Conservation (phyloP, 2,329 filamentous ascomycete species). For the Aspergillus sp. region DNA sequence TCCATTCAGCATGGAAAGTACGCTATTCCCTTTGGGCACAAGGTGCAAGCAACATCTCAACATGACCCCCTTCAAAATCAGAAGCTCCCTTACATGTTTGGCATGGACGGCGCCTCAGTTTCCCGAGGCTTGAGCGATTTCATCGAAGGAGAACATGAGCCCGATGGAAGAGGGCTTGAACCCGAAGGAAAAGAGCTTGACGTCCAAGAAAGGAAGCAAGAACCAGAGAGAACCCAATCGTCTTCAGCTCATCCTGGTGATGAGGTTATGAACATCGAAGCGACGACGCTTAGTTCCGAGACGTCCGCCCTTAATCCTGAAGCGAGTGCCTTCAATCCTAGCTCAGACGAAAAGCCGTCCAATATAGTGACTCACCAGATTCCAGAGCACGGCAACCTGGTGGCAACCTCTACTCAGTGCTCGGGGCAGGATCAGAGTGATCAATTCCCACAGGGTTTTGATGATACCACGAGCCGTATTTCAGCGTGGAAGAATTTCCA, state of each 20-base stretch:
- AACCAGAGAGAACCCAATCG: neutral
- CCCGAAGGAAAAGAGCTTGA: too few species aligned
- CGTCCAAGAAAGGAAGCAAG: conserved; percentile 6
- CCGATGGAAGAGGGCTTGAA: neutral
- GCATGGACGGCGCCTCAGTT: conserved; percentile 14
- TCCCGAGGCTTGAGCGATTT: conserved; percentile 3
- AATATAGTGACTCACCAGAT: neutral
- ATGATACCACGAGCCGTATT: conserved; percentile 12
- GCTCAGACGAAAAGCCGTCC: neutral
- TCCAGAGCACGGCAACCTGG: neutral
- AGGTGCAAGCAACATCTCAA: neutral
- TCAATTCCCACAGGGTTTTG: neutral
- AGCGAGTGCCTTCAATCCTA: neutral
- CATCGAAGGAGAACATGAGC: conserved; percentile 3
- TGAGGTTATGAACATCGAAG: neutral
- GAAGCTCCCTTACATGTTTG: conserved; percentile 8
- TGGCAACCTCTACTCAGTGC: neutral
- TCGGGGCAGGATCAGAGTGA: neutral
- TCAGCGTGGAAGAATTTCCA: conserved; percentile 37
- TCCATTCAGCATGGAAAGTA: conserved; percentile 43
- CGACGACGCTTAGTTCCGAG: too few species aligned
- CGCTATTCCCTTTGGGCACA: conserved; percentile 3
- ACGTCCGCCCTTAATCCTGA: too few species aligned
- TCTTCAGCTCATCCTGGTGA: neutral
- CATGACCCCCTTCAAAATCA: neutral